Evolutionary conservation across 768 basidiomycete species (phyloP).

Genomic region (Boletellus ananiceps): DNA sequence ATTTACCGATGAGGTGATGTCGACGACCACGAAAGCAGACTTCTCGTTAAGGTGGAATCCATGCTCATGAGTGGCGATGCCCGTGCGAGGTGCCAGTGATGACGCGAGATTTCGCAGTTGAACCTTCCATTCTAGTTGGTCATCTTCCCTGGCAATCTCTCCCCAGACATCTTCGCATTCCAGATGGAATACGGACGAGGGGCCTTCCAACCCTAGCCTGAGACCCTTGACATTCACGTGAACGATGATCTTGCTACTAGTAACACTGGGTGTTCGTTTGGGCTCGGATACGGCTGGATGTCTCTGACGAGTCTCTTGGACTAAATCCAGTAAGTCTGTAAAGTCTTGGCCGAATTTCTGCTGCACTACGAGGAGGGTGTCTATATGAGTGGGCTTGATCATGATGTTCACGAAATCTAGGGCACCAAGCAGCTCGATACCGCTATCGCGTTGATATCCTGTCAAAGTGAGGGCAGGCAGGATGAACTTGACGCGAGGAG

Average conservation of each 20-base stretch:
- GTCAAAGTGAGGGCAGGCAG: constrained; percentile 64
- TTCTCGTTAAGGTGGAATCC: constrained; percentile 56
- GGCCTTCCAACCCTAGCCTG: constrained; percentile 71
- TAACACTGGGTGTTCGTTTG: constrained; percentile 12
- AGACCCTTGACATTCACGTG: constrained; percentile 75
- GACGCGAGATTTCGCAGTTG: constrained; percentile 71
- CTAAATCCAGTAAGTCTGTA: constrained; percentile 66
- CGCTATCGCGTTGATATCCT: constrained; percentile 48
- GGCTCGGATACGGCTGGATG: constrained; percentile 10
- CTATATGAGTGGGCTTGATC: constrained; percentile 80
- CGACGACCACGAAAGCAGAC: constrained; percentile 82
- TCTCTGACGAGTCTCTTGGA: constrained; percentile 53
- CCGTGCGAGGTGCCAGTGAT: constrained; percentile 68
- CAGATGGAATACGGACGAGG: constrained; percentile 65
- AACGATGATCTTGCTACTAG: constrained; percentile 37
- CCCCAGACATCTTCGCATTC: constrained; percentile 75
- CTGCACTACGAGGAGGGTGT: constrained; percentile 76
- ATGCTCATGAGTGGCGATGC: constrained; percentile 31
- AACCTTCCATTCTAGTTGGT: constrained; percentile 58
- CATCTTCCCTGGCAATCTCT: constrained; percentile 42
- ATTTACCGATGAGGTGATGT: constrained; percentile 50
- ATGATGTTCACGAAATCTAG: constrained; percentile 68
- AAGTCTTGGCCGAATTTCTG: constrained; percentile 90
- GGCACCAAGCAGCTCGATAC: constrained; percentile 50
- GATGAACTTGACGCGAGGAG: constrained; percentile 53